Conservation (phyloP, 1,284 basidiomycete species). For the Athelia sp. region DNA sequence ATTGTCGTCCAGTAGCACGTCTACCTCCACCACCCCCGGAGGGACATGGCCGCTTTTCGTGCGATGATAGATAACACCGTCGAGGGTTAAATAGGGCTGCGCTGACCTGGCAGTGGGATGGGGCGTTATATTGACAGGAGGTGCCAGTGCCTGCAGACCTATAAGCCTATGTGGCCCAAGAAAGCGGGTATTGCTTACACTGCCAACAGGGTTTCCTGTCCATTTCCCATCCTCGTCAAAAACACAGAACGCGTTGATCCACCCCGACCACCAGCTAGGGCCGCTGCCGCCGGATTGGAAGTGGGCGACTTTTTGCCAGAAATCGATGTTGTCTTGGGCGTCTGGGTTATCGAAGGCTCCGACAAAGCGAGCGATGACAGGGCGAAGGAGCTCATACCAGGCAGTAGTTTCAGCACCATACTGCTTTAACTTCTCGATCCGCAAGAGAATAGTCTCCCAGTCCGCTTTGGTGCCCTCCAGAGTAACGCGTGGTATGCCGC, state of each 20-base stretch:
- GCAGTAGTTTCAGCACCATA: slow-evolving; percentile 27
- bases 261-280: slow-evolving; percentile 19
- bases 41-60: slow-evolving; percentile 28
- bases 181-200: neutral
- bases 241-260: slow-evolving; percentile 36
- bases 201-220: slow-evolving; percentile 8
- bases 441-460: slow-evolving; percentile 24
- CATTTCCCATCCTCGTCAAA: slow-evolving; percentile 22
- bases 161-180: neutral
- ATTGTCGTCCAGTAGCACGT: slow-evolving; percentile 33
- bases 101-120: neutral
- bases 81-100: slow-evolving; percentile 21
- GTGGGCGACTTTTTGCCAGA: slow-evolving; percentile 25
- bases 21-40: slow-evolving; percentile 28
- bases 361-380: slow-evolving; percentile 28
- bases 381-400: slow-evolving; percentile 30
- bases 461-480: slow-evolving; percentile 34
- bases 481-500: slow-evolving; percentile 45
- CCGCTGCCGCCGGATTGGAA: slow-evolving; percentile 15
- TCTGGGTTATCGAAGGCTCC: slow-evolving; percentile 24
- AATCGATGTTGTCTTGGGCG: slow-evolving; percentile 16
- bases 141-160: neutral
- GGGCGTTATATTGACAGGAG: neutral
- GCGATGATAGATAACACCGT: slow-evolving; percentile 29
- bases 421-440: slow-evolving; percentile 29